A percentile compares a stretch with the other conserved stretches of the same genome.
Conservation (phyloP, 768 basidiomycete species). For the Boletus speciosus region DNA sequence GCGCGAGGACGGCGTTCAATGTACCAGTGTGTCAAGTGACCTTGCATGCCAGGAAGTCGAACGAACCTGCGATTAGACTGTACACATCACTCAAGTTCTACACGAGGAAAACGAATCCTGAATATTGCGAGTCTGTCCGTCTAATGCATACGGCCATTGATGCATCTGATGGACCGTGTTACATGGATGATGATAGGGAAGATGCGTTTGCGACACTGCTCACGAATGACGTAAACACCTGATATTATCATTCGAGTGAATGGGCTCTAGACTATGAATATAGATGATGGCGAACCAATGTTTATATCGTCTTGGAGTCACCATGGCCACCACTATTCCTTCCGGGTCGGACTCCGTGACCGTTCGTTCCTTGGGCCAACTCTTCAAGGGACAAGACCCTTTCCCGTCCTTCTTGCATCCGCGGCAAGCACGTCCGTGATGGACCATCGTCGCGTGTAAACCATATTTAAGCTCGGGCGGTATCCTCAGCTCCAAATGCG, state of each 20-base stretch:
- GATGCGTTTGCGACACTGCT: slow-evolving; percentile 4
- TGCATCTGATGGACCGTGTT: background rate
- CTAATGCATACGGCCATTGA: background rate
- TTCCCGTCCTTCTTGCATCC: slow-evolving; percentile 46
- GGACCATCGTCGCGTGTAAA: slow-evolving; percentile 56
- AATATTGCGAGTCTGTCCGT: background rate
- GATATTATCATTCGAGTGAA: background rate
- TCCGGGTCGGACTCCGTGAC: slow-evolving; percentile 18
- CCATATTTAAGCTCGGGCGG: slow-evolving; percentile 54
- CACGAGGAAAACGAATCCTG: background rate
- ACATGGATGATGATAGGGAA: background rate
- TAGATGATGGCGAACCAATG: background rate
- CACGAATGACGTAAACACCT: background rate
- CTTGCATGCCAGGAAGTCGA: slow-evolving; percentile 6
- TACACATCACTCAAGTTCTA: slow-evolving; percentile 5
- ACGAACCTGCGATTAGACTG: slow-evolving; percentile 8
- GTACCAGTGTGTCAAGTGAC: too few species aligned
- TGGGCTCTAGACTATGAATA: background rate
- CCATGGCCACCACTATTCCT: background rate
- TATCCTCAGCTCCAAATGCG: slow-evolving; percentile 51
- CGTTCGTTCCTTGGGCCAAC: slow-evolving; percentile 31
- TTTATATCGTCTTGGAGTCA: background rate
- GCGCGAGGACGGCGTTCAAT: too few species aligned
- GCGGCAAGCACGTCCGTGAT: slow-evolving; percentile 51
- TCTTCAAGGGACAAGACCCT: slow-evolving; percentile 35